A percentile compares a stretch with the other conserved stretches of the same genome.
These are phyloP conservation scores for Suillus fuscotomentosus DNA, from an alignment of 768 basidiomycete species.

Conservation along the genomic window DNA sequence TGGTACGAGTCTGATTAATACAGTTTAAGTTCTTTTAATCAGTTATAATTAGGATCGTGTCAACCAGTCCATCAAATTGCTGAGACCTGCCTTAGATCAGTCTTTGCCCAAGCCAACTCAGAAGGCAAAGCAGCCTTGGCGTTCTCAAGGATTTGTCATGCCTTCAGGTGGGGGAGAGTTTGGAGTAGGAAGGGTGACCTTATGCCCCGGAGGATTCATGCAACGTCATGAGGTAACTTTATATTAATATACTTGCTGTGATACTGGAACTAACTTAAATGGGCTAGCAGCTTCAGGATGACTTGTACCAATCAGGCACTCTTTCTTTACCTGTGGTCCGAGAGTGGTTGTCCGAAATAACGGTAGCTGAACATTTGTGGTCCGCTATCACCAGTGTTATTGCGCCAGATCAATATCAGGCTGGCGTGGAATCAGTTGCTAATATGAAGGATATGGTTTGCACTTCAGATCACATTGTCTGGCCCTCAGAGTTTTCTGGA, in stretches of 20 bases:
- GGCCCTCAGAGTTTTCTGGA: slow-evolving; percentile 4
- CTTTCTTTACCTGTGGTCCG: no score
- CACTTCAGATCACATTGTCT: background rate
- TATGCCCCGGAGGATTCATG: background rate
- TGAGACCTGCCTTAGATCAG: no score
- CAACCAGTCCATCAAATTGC: no score
- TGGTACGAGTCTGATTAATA: background rate
- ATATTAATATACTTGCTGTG: no score
- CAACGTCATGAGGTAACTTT: background rate
- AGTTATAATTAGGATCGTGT: no score
- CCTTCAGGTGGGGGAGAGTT: no score
- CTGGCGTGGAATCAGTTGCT: background rate
- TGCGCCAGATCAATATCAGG: background rate
- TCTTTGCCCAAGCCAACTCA: no score
- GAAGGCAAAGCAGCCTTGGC: background rate
- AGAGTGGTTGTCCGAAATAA: background rate
- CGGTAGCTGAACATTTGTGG: background rate
- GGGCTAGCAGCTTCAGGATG: no score
- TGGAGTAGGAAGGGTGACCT: background rate
- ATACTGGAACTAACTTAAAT: no score
- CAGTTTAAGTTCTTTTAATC: no score
- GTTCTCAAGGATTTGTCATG: background rate
- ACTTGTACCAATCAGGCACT: no score
- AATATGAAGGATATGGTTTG: background rate
- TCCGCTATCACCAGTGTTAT: background rate